Evolutionary conservation across 139 green algal species (phyloP).

Genomic region (Chlamydomonas applanata): DNA sequence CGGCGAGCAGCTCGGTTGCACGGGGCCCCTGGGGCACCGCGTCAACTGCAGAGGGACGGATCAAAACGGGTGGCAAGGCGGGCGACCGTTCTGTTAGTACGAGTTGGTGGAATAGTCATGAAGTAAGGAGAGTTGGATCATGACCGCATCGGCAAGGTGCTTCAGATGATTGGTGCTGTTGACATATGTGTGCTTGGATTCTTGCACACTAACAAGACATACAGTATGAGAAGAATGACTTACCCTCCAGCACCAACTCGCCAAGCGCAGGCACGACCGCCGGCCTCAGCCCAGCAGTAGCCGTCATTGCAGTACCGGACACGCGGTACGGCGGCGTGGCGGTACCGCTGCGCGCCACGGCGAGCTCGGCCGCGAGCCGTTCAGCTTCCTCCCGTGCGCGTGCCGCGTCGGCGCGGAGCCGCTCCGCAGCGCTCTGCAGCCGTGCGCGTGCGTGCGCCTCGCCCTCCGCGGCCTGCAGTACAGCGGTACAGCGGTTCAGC

Average conservation of each 20-base stretch:
- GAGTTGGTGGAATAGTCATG: no score
- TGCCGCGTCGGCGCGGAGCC: background rate
- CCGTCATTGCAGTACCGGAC: background rate
- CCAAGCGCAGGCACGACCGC: background rate
- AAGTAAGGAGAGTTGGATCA: no score
- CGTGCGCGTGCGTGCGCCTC: background rate
- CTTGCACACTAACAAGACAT: no score
- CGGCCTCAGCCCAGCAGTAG: background rate
- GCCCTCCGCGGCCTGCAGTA: background rate
- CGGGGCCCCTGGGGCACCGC: no score
- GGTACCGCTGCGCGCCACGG: background rate
- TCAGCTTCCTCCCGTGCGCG: background rate
- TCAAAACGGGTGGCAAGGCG: no score
- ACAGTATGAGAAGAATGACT: no score
- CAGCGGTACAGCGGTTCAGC: background rate
- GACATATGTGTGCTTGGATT: no score
- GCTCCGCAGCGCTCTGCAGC: background rate
- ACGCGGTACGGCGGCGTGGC: background rate
- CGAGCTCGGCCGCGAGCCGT: background rate
- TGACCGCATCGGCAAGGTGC: no score
- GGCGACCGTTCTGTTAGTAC: no score
- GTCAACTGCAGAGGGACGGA: no score
- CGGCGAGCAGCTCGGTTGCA: no score
- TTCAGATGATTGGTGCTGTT: no score
- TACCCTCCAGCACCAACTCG: background rate